Evolutionary conservation across 2,329 filamentous ascomycete species (phyloP).

Genomic region (Fusarium illudens): DNA sequence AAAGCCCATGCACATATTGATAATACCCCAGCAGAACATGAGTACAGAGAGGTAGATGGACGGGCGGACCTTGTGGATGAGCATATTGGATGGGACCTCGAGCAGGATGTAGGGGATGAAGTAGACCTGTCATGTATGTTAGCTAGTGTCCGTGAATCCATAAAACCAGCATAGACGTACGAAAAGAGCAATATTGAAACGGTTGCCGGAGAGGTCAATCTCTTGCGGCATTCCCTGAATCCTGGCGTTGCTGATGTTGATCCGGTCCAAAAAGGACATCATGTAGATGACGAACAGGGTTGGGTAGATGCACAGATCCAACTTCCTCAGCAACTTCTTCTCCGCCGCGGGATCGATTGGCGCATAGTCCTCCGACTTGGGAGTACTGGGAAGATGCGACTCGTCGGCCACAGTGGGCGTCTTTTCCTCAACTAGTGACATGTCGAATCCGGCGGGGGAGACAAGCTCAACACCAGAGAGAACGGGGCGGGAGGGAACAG

Average conservation of each 20-base stretch:
- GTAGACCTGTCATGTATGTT: conserved; percentile 34
- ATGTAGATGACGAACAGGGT: conserved; percentile 53
- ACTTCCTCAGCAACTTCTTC: conserved; percentile 50
- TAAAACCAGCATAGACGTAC: conserved; percentile 22
- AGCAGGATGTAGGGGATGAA: conserved; percentile 55
- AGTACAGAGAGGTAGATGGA: conserved; percentile 48
- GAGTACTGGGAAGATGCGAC: conserved; percentile 18
- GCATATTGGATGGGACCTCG: conserved; percentile 56
- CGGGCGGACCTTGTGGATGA: conserved; percentile 54
- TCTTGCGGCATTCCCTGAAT: conserved; percentile 55
- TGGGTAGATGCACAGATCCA: conserved; percentile 53
- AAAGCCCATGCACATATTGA: conserved; percentile 51
- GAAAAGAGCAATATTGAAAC: conserved; percentile 55
- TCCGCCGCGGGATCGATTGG: conserved; percentile 47
- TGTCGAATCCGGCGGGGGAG: conserved; percentile 1
- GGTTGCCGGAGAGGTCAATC: conserved; percentile 51
- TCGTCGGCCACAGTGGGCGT: conserved; percentile 19
- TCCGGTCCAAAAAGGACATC: conserved; percentile 55
- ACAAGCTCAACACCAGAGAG: neutral
- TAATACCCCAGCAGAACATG: conserved; percentile 52
- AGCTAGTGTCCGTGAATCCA: neutral
- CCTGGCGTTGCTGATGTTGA: conserved; percentile 58
- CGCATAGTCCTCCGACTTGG: conserved; percentile 1
- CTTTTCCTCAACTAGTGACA: conserved; percentile 32
- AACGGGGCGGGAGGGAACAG: neutral